Percentiles rank a stretch among this genome's conserved stretches.
Conservation (phyloP, 768 basidiomycete species). For the Ramaria rubella region DNA sequence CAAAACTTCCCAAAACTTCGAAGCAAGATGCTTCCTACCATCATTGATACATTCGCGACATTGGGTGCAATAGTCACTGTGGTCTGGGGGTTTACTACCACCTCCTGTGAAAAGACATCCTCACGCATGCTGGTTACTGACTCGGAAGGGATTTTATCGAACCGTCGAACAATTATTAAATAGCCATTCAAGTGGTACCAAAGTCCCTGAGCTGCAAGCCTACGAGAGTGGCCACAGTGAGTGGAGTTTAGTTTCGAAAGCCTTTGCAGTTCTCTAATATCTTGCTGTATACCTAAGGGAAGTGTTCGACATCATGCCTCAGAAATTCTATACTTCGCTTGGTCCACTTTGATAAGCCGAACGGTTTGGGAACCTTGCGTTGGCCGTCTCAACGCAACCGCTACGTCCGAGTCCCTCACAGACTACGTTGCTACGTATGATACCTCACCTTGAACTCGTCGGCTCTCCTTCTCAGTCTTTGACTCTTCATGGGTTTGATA, state of each 20-base stretch:
- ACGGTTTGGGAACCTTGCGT: slow-evolving; percentile 47
- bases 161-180: slow-evolving; percentile 39
- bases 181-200: no score
- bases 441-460: slow-evolving; percentile 36
- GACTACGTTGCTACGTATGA: slow-evolving; percentile 62
- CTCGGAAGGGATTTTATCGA: slow-evolving; percentile 35
- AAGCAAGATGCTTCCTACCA: no score
- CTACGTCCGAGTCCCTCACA: slow-evolving; percentile 28
- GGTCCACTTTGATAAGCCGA: slow-evolving; percentile 45
- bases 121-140: slow-evolving; percentile 38
- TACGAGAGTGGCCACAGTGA: slow-evolving; percentile 60
- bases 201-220: slow-evolving; percentile 48
- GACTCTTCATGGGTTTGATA: slow-evolving; percentile 62
- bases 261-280: background rate
- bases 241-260: background rate
- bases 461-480: slow-evolving; percentile 33
- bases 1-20: no score
- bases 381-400: slow-evolving; percentile 25
- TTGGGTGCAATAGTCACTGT: slow-evolving; percentile 33
- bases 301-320: slow-evolving; percentile 50
- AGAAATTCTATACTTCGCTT: slow-evolving; percentile 57
- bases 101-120: slow-evolving; percentile 39
- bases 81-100: slow-evolving; percentile 39
- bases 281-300: slow-evolving; percentile 32
- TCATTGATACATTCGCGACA: slow-evolving; percentile 1